Percentiles rank a stretch among this genome's conserved stretches.
Evolutionary conservation across 2,329 filamentous ascomycete species (phyloP).

Genomic region (Mollisia scopiformis): DNA sequence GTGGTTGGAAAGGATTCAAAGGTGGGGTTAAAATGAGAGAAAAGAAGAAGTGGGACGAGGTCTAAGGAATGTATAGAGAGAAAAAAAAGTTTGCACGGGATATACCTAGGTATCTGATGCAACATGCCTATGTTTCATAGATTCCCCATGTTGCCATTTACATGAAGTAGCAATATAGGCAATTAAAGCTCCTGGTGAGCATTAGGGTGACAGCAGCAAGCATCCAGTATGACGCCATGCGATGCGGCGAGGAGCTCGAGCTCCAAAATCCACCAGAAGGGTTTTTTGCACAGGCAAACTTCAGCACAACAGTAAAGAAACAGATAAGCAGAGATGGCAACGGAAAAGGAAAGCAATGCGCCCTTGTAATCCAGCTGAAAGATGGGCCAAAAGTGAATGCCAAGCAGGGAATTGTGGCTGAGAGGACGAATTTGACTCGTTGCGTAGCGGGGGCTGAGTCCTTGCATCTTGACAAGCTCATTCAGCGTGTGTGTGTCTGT

Average conservation of each 20-base stretch:
- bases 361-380: not conserved
- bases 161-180: not conserved
- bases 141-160: not conserved
- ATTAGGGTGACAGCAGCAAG: not conserved
- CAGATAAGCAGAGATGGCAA: not conserved
- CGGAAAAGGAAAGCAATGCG: not conserved
- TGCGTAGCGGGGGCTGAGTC: conserved; percentile 3
- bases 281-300: too few species aligned
- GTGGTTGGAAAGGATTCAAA: not conserved
- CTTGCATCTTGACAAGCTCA: not conserved
- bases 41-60: not conserved
- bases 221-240: not conserved
- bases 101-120: not conserved
- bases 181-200: not conserved
- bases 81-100: not conserved
- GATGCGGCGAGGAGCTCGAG: not conserved
- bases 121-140: not conserved
- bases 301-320: not conserved
- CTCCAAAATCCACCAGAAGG: not conserved
- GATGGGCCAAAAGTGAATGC: not conserved
- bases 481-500: not conserved
- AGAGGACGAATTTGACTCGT: not conserved
- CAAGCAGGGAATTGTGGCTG: conserved; percentile 1
- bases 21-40: not conserved
- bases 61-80: not conserved